Percentiles rank a stretch among this genome's conserved stretches.
These are phyloP conservation scores for Trichophyton schoenleinii DNA, from an alignment of 2,329 filamentous ascomycete species.

Conservation along the genomic window DNA sequence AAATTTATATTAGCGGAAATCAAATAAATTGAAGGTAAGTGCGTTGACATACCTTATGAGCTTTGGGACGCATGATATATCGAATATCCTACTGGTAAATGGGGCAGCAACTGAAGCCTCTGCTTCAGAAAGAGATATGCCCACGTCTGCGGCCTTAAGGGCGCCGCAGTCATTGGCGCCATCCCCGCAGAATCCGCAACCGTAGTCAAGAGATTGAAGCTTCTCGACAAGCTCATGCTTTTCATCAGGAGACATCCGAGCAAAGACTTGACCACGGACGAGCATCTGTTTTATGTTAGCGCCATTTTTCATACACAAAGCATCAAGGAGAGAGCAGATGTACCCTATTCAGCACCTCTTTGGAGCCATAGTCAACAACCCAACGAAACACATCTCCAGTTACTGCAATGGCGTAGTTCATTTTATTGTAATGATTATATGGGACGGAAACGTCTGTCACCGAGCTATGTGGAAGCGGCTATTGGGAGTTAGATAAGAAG, in stretches of 20 bases:
- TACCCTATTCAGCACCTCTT: conserved; percentile 61
- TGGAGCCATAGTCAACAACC: conserved; percentile 80
- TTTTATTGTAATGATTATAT: conserved; percentile 66
- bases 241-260: conserved; percentile 96
- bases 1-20: conserved; percentile 16
- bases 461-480: conserved; percentile 59
- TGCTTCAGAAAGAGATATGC: conserved; percentile 91
- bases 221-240: conserved; percentile 97
- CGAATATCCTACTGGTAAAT: conserved; percentile 89
- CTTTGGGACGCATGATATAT: conserved; percentile 88
- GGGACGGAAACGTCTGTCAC: conserved; percentile 72
- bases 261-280: conserved; percentile 82
- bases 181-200: conserved; percentile 90
- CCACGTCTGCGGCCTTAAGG: conserved; percentile 91
- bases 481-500: not conserved
- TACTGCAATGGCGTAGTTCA: conserved; percentile 79
- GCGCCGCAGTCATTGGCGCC: conserved; percentile 96
- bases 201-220: conserved; percentile 90
- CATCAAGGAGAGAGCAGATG: conserved; percentile 13
- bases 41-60: conserved; percentile 56
- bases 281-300: conserved; percentile 53
- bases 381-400: conserved; percentile 92
- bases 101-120: conserved; percentile 97
- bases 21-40: not conserved
- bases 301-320: not conserved